A percentile compares a stretch with the other conserved stretches of the same genome.
phyloP scores from a whole-genome alignment of 2,329 filamentous ascomycete species.

The Colletotrichum godetiae region DNA sequence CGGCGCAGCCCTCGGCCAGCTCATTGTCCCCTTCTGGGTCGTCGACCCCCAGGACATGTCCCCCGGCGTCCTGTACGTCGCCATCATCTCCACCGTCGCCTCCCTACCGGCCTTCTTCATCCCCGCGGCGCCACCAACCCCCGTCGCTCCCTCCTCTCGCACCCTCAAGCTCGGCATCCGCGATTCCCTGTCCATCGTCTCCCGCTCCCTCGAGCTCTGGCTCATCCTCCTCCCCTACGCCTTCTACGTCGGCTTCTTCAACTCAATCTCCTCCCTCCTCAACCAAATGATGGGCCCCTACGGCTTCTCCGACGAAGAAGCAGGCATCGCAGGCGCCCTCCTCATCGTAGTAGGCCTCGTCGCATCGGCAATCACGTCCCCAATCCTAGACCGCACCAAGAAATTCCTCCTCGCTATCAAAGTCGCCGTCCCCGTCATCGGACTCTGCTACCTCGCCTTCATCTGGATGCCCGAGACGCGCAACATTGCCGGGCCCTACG shows the following conservation, averaged over 20 bases:
- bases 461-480: slow-evolving; percentile 76
- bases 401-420: slow-evolving; percentile 80
- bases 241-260: slow-evolving; percentile 93
- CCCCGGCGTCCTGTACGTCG: slow-evolving; percentile 84
- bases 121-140: slow-evolving; percentile 80
- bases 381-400: slow-evolving; percentile 88
- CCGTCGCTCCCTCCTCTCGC: slow-evolving; percentile 75
- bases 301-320: slow-evolving; percentile 83
- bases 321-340: slow-evolving; percentile 89
- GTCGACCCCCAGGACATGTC: slow-evolving; percentile 73
- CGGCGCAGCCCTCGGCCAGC: slow-evolving; percentile 87
- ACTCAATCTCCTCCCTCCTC: slow-evolving; percentile 86
- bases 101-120: slow-evolving; percentile 85
- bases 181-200: slow-evolving; percentile 64
- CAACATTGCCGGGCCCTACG: slow-evolving; percentile 74
- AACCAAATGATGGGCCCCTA: slow-evolving; percentile 93
- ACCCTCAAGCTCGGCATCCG: slow-evolving; percentile 65
- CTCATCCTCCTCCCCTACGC: slow-evolving; percentile 84
- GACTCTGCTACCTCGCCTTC: slow-evolving; percentile 78
- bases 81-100: slow-evolving; percentile 78
- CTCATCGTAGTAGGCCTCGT: slow-evolving; percentile 91
- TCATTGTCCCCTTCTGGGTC: slow-evolving; percentile 85
- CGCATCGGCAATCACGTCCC: slow-evolving; percentile 78
- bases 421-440: slow-evolving; percentile 79
- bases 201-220: slow-evolving; percentile 77